Conservation (phyloP, 2,329 filamentous ascomycete species). For the Fusarium ramigenum region DNA sequence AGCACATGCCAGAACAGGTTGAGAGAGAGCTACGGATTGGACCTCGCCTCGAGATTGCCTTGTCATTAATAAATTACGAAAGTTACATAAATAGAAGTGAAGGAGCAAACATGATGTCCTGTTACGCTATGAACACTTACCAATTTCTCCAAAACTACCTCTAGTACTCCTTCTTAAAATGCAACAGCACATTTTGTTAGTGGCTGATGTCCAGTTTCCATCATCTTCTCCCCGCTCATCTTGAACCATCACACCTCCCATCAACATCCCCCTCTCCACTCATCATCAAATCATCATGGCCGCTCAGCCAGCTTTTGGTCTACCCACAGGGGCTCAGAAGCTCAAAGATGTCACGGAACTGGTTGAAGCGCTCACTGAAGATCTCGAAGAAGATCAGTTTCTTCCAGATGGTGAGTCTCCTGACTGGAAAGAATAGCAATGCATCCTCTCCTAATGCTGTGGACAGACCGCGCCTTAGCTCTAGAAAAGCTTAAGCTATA, state of each 20-base stretch:
- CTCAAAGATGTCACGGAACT: conserved; percentile 73
- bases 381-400: conserved; percentile 69
- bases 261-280: conserved; percentile 3
- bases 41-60: neutral
- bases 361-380: conserved; percentile 67
- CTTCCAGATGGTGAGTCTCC: conserved; percentile 62
- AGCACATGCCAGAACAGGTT: neutral
- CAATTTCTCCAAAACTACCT: neutral
- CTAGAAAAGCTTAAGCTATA: conserved; percentile 74
- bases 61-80: neutral
- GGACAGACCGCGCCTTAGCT: conserved; percentile 67
- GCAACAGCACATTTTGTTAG: conserved; percentile 17
- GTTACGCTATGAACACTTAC: neutral
- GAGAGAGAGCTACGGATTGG: neutral
- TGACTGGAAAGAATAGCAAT: neutral
- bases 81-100: neutral
- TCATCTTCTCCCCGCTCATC: conserved; percentile 24
- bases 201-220: conserved; percentile 24
- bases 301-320: conserved; percentile 36
- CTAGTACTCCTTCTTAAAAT: neutral
- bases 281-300: conserved; percentile 33
- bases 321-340: conserved; percentile 60
- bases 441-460: conserved; percentile 19
- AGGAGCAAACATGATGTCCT: neutral
- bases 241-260: neutral